Evolutionary conservation across 257 asterid species (phyloP).

Genomic region (Solanum chilense): DNA sequence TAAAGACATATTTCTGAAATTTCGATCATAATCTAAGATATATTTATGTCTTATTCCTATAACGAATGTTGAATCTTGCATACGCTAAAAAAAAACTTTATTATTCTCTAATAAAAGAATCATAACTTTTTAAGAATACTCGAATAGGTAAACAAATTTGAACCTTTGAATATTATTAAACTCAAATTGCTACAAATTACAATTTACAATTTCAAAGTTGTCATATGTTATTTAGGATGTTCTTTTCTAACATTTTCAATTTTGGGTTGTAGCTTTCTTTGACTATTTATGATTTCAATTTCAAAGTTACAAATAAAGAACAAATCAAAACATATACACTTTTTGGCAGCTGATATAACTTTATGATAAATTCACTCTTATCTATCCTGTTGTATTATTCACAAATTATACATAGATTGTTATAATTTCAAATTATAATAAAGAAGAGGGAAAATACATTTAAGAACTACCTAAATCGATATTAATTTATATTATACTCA

Average conservation of each 20-base stretch:
- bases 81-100: too few relatives aligned
- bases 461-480: not conserved
- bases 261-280: not conserved
- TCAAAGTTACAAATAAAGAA: not conserved
- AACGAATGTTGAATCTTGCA: not conserved
- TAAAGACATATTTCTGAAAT: too few relatives aligned
- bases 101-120: too few relatives aligned
- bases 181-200: not conserved
- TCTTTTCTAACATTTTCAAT: not conserved
- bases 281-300: not conserved
- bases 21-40: fast-evolving
- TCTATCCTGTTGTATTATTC: not conserved
- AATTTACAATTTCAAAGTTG: not conserved
- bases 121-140: not conserved
- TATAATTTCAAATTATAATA: not conserved
- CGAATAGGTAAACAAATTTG: not conserved
- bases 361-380: not conserved
- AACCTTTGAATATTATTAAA: not conserved
- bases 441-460: not conserved
- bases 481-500: not conserved
- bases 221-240: not conserved
- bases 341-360: not conserved
- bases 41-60: too few relatives aligned
- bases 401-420: not conserved
- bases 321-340: too few relatives aligned